Conservation (phyloP, 305 asterid genomes). For the Fraxinus greggii region DNA sequence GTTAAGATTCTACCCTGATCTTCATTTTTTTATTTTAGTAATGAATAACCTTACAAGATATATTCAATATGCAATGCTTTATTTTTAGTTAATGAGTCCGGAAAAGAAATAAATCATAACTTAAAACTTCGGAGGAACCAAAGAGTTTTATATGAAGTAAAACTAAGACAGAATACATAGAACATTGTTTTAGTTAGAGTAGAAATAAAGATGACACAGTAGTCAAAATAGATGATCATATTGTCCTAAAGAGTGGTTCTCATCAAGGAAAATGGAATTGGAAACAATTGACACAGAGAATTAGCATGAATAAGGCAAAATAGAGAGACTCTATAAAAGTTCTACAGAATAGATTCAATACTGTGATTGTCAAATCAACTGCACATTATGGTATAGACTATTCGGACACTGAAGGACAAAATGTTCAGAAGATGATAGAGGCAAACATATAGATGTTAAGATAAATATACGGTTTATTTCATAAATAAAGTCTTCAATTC, state of each 20-base stretch:
- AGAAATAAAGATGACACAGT: too few species aligned
- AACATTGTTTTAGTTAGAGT: too few species aligned
- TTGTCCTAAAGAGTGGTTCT: too few species aligned
- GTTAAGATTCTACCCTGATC: not conserved
- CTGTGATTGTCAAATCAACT: not conserved
- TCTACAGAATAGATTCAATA: not conserved
- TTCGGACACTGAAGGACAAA: not conserved
- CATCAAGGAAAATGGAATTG: not conserved
- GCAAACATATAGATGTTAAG: not conserved
- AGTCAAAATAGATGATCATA: too few species aligned
- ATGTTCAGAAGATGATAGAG: not conserved
- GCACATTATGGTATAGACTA: not conserved
- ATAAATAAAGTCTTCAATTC: too few species aligned
- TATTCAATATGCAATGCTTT: not conserved
- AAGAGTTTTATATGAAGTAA: too few species aligned
- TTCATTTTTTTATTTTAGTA: not conserved
- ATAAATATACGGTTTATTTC: not conserved
- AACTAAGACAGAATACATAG: too few species aligned
- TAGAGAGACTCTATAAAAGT: not conserved
- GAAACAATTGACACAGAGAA: not conserved
- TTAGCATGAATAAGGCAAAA: too few species aligned
- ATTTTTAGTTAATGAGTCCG: too few species aligned
- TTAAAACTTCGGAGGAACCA: too few species aligned
- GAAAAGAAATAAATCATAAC: too few species aligned
- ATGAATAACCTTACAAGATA: too few species aligned